A percentile compares a stretch with the other conserved stretches of the same genome.
These are phyloP conservation scores for Lodderomyces pseudojiufengensis DNA, from an alignment of 1,139 yeast species.

Conservation along the genomic window DNA sequence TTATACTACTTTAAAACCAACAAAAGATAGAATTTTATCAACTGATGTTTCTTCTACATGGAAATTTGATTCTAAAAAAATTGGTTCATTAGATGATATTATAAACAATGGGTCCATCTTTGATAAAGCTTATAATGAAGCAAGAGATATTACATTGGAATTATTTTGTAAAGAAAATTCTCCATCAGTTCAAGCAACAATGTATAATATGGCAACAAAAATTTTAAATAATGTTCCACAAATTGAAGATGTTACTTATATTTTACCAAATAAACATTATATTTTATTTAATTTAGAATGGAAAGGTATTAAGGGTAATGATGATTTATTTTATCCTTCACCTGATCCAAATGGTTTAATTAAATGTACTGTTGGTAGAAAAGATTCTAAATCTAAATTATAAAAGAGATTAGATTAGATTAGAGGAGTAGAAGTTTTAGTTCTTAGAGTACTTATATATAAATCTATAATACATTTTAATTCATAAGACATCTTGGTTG, in stretches of 20 bases:
- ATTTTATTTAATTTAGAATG: slow-evolving; percentile 74
- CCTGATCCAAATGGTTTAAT: slow-evolving; percentile 92
- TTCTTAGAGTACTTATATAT: not conserved
- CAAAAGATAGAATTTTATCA: slow-evolving; percentile 78
- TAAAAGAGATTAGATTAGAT: slow-evolving; percentile 6
- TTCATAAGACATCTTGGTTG: too few species aligned
- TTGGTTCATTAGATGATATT: slow-evolving; percentile 51
- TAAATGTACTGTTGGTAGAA: slow-evolving; percentile 77
- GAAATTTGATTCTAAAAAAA: slow-evolving; percentile 53
- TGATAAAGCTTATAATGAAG: slow-evolving; percentile 57
- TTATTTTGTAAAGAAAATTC: slow-evolving; percentile 83
- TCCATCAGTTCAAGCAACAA: slow-evolving; percentile 90
- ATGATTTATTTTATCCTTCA: slow-evolving; percentile 83
- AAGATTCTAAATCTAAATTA: slow-evolving; percentile 35
- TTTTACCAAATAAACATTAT: slow-evolving; percentile 88
- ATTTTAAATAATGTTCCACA: slow-evolving; percentile 58
- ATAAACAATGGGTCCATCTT: slow-evolving; percentile 54
- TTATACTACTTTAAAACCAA: slow-evolving; percentile 80
- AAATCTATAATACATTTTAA: too few species aligned
- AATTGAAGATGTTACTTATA: slow-evolving; percentile 63
- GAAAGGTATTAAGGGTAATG: slow-evolving; percentile 79
- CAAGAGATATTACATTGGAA: slow-evolving; percentile 68
- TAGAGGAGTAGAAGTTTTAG: not conserved
- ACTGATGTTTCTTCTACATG: slow-evolving; percentile 81
- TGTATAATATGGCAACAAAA: slow-evolving; percentile 84